Evolutionary conservation across 305 asterid genomes (phyloP), one percentile per base, ranked within the genome.

Genomic region (Fraxinus angustifolia): DNA sequence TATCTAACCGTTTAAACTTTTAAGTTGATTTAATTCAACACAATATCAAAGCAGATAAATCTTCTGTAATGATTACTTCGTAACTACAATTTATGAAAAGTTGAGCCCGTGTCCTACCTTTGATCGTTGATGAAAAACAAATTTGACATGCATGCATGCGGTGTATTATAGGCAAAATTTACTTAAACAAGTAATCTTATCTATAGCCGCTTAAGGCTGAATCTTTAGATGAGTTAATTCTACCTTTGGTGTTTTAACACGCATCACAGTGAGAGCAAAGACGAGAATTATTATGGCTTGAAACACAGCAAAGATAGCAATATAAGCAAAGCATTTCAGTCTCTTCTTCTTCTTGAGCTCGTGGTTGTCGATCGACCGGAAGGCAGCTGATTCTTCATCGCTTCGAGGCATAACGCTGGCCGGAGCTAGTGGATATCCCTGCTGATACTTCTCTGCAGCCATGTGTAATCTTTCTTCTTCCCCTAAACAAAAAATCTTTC

Each of bases 401-500:
- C 92, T 89, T 81, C 91, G 78, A 1, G 91, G 90, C 75, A 85
- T 67, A 2, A 58, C 12, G 3, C 79, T 68, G 38, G 92, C 48
- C 33, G 92, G 88, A 6, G 93, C 90, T 1, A 89, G 79, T 0
- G 91, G 92, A 79, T 86, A 82, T 8, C 87, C 88, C 12, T 82
- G 85, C 2, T 73, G 85, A 19, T 84, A 48, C 71, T 85, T 90
- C 5, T 75, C 86, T 35, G 84, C 82, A 68, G 74, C 74, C 74
- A 68, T 68, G 11, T 88, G 17, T 65, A 5, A 31, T 11, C 4
- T 33, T 34, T 26, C 21, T 62, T 58, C n/a, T 67, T 67, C 35
- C 36, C 73, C 73, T 67, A 67, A 8, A 11, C 17, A 67, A 67
- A 26, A 67, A 12, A 28, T 1, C 38, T 28, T 33, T 3, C 16